Percentiles rank a stretch among this genome's conserved stretches.
phyloP scores from a whole-genome alignment of 2,329 filamentous ascomycete genomes.

The Botryotinia calthae region DNA sequence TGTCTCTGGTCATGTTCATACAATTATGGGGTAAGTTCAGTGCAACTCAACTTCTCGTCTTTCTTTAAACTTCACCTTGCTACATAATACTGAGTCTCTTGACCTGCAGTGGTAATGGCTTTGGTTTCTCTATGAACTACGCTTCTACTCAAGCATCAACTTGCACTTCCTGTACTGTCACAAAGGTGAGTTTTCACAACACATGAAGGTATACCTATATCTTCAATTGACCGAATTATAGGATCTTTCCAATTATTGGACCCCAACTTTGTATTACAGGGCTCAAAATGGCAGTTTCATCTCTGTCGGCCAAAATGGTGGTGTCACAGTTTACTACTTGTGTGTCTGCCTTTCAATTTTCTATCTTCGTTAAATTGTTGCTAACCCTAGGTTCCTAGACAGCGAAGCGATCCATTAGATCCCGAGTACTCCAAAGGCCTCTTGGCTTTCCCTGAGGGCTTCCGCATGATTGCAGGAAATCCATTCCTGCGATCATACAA shows the following conservation, averaged over 20 bases:
- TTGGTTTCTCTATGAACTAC: slow-evolving; percentile 54
- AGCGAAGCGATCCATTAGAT: slow-evolving; percentile 44
- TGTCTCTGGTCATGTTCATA: slow-evolving; percentile 57
- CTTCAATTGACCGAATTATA: background rate
- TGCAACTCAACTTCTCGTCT: background rate
- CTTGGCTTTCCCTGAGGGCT: slow-evolving; percentile 57
- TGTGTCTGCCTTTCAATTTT: slow-evolving; percentile 32
- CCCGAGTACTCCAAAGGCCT: slow-evolving; percentile 45
- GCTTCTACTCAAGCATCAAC: slow-evolving; percentile 50
- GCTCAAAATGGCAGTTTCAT: slow-evolving; percentile 56
- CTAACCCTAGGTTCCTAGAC: slow-evolving; percentile 29
- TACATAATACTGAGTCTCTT: background rate
- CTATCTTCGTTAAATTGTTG: background rate
- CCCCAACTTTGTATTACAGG: slow-evolving; percentile 56
- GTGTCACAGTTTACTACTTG: slow-evolving; percentile 57
- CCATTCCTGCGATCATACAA: slow-evolving; percentile 50
- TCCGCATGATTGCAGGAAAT: slow-evolving; percentile 65
- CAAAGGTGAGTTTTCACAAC: slow-evolving; percentile 40
- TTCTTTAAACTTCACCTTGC: accelerated
- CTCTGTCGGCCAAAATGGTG: slow-evolving; percentile 45
- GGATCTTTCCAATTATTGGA: slow-evolving; percentile 65
- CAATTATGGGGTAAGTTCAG: slow-evolving; percentile 52
- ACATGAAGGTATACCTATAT: background rate
- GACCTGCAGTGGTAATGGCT: slow-evolving; percentile 45
- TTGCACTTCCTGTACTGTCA: slow-evolving; percentile 62